Base-by-base conservation (phyloP, 2,329 filamentous ascomycete species). In the Xylariaceae sp. region DNA sequence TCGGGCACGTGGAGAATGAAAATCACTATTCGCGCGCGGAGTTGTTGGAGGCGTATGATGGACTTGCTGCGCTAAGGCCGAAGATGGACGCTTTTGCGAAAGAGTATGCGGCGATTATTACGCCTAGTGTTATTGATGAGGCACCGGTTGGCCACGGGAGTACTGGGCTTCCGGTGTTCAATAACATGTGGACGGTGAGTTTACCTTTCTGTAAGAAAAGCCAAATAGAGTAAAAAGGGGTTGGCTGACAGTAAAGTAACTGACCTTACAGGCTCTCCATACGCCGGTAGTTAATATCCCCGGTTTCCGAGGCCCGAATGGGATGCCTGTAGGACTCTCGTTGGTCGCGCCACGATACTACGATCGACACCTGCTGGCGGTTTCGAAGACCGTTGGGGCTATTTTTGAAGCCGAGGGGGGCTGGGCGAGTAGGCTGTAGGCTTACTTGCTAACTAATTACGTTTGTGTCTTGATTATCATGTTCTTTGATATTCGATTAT, bases 231-330 rank as follows among this genome's bases (percentile, higher is more conserved):
- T 6, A 8, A 6, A 4, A 27, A 44, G 37, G 19, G 29, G 4
- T 3, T 12, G 35, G 11, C 47, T 57, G 45, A 49, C 31, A 30
- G 19, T 19, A 19, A 19, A n/a, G 9, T 27, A 6, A 12, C 6
- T 51, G 29, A 7, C 11, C 39, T 2, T 8, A 8, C 11, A 74
- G 71, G 72, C 71, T 8, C 68, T 87, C 11, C 84, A 87, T 57
- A 78, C 75, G 1, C 84, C 84, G 0, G 80, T 83, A 0, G 68
- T 86, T n/a, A 86, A 87, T 56, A 67, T 87, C 0, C 83, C 83
- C 0, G 84, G 83, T 0, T 86, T 87, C 60, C 68, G 73, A 35
- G 83, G 84, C 0, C 71, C 72, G 32, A 73, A 79, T 55, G 76
- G 73, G 0, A 68, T 87, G 73, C 85, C 84, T 0, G 74, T 87